phyloP scores from a whole-genome alignment of 2,329 filamentous ascomycete genomes.

The Microsporum ferrugineum region DNA sequence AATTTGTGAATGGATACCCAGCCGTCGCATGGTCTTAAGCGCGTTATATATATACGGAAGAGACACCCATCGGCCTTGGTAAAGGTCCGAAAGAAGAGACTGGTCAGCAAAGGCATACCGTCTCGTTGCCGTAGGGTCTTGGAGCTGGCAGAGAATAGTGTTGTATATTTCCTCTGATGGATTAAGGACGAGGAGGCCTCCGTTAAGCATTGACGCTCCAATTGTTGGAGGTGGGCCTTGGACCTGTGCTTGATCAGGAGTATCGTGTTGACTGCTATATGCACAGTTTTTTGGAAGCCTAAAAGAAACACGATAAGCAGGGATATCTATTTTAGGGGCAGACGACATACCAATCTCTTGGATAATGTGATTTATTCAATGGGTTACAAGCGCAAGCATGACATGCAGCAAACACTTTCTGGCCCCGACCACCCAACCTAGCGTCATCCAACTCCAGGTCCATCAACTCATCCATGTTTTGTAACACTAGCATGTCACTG shows the following conservation, averaged over 20 bases:
- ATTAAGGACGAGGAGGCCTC: conserved; percentile 51
- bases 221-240: conserved; percentile 39
- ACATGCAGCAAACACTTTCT: conserved; percentile 65
- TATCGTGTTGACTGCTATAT: conserved; percentile 46
- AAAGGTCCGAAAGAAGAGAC: conserved; percentile 46
- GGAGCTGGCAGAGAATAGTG: conserved; percentile 39
- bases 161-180: conserved; percentile 44
- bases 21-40: conserved; percentile 47
- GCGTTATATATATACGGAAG: conserved; percentile 53
- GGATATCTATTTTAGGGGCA: neutral
- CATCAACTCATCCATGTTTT: conserved; percentile 91
- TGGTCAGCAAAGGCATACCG: conserved; percentile 52
- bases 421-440: conserved; percentile 40
- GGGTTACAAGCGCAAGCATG: conserved; percentile 85
- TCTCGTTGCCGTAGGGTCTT: conserved; percentile 33
- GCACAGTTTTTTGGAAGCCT: conserved; percentile 49
- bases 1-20: conserved; percentile 47
- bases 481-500: conserved; percentile 71
- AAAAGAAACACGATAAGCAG: neutral
- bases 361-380: conserved; percentile 65
- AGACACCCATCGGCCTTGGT: conserved; percentile 46
- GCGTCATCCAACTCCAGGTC: conserved; percentile 58
- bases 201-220: conserved; percentile 49
- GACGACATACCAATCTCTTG: conserved; percentile 50
- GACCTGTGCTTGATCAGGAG: conserved; percentile 41